Base-by-base conservation (phyloP, 495 filamentous ascomycete genomes). In the Daldinia concentrica region DNA sequence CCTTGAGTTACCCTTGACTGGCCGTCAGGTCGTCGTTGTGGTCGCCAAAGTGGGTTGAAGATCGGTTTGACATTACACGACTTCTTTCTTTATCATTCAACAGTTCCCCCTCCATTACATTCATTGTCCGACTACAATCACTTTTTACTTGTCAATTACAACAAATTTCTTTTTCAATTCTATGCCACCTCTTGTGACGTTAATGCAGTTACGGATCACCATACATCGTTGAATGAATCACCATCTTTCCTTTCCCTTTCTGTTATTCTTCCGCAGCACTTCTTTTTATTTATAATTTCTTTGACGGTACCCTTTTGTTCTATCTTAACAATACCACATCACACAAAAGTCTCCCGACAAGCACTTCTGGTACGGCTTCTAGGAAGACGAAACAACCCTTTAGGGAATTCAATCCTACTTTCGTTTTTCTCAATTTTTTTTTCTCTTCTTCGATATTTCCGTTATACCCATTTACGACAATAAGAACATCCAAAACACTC, bases 221-320 rank as follows among this genome's bases (percentile, higher is more conserved):
- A 69, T 66, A 69, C 56, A 73, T 63, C 54, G 62, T 58, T 69
- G 71, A 69, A 54, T 73, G 66, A 73, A 45, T 69, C 58, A 66
- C 52, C 37, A 57, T 52, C 6, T 62, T 54, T 36, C 19, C 26
- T 26, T 61, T 54, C 14, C 14, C 30, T 43, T 60, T 68, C 27
- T 29, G 48, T 60, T 69, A 15, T 61, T 51, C 6, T 59, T 32
- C 29, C 15, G 22, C 36, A n/a, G 41, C 45, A 32, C 55, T 22
- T 65, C 66, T 59, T 66, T 73, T n/a, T 62, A 62, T 45, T 58
- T 58, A 66, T 30, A 58, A 59, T 66, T 66, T 52, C 27, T 73
- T 73, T 69, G 24, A 59, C 22, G n/a, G 48, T 55, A 66, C 45
- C 57, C 30, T 58, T 69, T 65, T 24, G 27, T 63, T 26, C 48